Conservation (phyloP, 768 basidiomycete species). For the Amanita pseudoporphyria region DNA sequence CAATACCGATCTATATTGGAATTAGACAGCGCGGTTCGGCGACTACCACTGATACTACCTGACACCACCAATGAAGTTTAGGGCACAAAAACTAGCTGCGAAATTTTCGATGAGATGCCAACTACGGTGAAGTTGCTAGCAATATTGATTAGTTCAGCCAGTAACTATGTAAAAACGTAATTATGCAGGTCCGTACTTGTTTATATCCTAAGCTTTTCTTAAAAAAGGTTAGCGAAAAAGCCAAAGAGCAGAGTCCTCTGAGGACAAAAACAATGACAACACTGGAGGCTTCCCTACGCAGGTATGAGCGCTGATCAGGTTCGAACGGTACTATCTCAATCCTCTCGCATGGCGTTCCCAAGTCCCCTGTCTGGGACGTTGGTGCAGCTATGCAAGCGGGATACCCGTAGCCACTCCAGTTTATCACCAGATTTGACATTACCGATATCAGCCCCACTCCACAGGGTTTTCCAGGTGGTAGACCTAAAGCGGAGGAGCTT, state of each 20-base stretch:
- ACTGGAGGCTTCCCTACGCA: conserved; percentile 96
- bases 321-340: conserved; percentile 97
- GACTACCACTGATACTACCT: conserved; percentile 34
- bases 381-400: conserved; percentile 20
- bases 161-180: neutral
- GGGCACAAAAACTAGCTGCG: conserved; percentile 79
- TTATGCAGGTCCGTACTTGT: conserved; percentile 37
- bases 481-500: conserved; percentile 17
- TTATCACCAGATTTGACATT: conserved; percentile 62
- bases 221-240: conserved; percentile 38
- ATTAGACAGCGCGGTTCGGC: conserved; percentile 1
- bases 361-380: conserved; percentile 10
- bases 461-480: conserved; percentile 20
- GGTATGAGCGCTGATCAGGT: conserved; percentile 97
- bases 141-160: conserved; percentile 5
- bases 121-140: conserved; percentile 74
- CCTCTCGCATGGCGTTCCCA: conserved; percentile 34
- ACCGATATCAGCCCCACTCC: conserved; percentile 41
- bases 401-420: conserved; percentile 92
- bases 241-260: conserved; percentile 24
- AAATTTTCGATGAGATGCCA: conserved; percentile 83
- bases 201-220: conserved; percentile 75
- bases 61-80: conserved; percentile 86
- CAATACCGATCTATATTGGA: conserved; percentile 47
- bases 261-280: conserved; percentile 36